Evolutionary conservation across 768 basidiomycete genomes (phyloP).

Genomic region (Kwoniella sp.): DNA sequence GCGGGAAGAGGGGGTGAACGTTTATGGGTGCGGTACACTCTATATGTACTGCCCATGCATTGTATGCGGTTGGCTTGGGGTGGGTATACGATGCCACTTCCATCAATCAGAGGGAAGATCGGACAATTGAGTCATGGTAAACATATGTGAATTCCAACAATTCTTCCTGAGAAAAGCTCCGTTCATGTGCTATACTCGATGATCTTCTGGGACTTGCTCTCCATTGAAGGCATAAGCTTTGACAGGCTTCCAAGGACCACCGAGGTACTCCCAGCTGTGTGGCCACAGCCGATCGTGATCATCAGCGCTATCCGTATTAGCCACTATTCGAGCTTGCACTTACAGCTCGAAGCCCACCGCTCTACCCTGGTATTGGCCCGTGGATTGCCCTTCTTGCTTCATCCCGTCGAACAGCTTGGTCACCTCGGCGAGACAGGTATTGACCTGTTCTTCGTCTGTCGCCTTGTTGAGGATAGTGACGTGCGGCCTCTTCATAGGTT

Average conservation of each 20-base stretch:
- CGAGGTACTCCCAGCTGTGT: constrained; percentile 44
- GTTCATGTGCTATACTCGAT: not conserved
- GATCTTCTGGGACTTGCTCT: constrained; percentile 3
- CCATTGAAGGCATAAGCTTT: constrained; percentile 36
- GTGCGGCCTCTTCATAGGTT: constrained; percentile 36
- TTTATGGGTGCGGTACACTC: too few species aligned
- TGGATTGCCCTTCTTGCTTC: constrained; percentile 30
- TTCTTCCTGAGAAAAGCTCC: too few species aligned
- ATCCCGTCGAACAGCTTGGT: constrained; percentile 33
- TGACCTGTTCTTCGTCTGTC: constrained; percentile 37
- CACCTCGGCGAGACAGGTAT: constrained; percentile 41
- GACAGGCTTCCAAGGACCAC: constrained; percentile 46
- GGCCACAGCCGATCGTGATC: too few species aligned
- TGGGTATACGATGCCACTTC: too few species aligned
- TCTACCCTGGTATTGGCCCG: constrained; percentile 32
- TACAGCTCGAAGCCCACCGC: constrained; percentile 47
- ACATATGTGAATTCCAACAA: too few species aligned
- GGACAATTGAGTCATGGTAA: too few species aligned
- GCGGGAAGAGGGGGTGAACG: too few species aligned
- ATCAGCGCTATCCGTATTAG: too few species aligned
- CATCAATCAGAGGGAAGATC: too few species aligned
- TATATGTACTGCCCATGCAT: too few species aligned
- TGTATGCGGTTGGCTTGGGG: too few species aligned
- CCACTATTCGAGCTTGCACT: constrained; percentile 6
- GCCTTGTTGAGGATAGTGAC: constrained; percentile 50